Conservation (phyloP, 176 grass and related monocot genomes). For the Zoysia japonica region DNA sequence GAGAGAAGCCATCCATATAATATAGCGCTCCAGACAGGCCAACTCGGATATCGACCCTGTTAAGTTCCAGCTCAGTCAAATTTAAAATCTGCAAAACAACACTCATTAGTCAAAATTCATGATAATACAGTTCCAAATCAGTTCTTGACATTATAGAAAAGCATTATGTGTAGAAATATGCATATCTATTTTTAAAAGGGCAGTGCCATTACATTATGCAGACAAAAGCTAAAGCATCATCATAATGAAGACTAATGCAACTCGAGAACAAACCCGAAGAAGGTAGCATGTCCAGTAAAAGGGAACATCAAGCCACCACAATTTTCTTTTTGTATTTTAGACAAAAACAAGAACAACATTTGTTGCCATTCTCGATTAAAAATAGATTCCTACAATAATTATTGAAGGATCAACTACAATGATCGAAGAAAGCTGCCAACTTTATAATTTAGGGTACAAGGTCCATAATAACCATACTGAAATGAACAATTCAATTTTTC, state of each 20-base stretch:
- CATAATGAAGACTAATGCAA: background rate
- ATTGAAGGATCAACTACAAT: background rate
- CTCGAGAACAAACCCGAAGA: background rate
- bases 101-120: conserved; percentile 30
- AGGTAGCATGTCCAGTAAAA: background rate
- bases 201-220: conserved; percentile 15
- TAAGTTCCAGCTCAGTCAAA: conserved; percentile 98
- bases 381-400: background rate
- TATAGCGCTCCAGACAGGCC: conserved; percentile 82
- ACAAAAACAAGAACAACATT: background rate
- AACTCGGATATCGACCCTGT: conserved; percentile 91
- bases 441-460: background rate
- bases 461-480: conserved; percentile 13
- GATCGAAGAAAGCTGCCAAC: background rate
- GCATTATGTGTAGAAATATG: conserved; percentile 16
- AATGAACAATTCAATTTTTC: background rate
- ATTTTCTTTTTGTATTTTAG: background rate
- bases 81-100: conserved; percentile 76
- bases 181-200: background rate
- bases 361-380: background rate
- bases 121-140: conserved; percentile 20
- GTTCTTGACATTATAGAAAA: conserved; percentile 23
- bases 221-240: background rate
- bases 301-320: background rate
- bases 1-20: conserved; percentile 96